phyloP scores from a whole-genome alignment of 345 rosid genomes.

The Hibiscus tridactylites region DNA sequence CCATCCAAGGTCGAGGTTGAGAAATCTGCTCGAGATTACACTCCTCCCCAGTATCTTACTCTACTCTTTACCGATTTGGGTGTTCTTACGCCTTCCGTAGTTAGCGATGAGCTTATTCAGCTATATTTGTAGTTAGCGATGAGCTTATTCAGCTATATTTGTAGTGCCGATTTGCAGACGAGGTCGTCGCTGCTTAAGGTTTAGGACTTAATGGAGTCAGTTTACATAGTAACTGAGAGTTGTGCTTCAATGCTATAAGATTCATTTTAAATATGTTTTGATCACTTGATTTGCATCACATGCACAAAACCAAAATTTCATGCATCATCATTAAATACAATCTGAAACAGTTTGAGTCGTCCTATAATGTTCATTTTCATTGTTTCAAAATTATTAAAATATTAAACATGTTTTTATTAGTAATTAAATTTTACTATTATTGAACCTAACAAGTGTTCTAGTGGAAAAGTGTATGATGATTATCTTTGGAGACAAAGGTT shows the following conservation, averaged over 20 bases:
- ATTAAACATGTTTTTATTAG: too few species aligned
- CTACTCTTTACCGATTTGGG: constrained; percentile 91
- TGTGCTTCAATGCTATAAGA: not conserved
- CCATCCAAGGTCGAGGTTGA: constrained; percentile 84
- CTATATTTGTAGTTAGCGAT: constrained; percentile 71
- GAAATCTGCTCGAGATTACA: constrained; percentile 83
- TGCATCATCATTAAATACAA: too few species aligned
- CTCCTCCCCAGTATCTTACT: constrained; percentile 86
- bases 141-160: constrained; percentile 87
- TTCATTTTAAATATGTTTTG: not conserved
- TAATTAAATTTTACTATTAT: too few species aligned
- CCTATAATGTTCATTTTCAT: too few species aligned
- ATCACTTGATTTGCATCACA: not conserved
- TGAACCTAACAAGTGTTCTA: too few species aligned
- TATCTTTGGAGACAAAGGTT: too few species aligned
- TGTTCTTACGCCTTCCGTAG: constrained; percentile 87
- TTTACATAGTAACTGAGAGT: not conserved
- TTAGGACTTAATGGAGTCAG: not conserved
- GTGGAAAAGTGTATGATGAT: too few species aligned
- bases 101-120: constrained; percentile 87
- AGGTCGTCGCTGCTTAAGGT: not conserved
- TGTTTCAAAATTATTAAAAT: too few species aligned
- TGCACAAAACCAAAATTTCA: not conserved
- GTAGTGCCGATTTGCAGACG: constrained; percentile 13
- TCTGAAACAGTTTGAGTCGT: too few species aligned